These are phyloP conservation scores for Trypanosomatidae sp. DNA, from an alignment of 208 protist species.

Conservation along the genomic window DNA sequence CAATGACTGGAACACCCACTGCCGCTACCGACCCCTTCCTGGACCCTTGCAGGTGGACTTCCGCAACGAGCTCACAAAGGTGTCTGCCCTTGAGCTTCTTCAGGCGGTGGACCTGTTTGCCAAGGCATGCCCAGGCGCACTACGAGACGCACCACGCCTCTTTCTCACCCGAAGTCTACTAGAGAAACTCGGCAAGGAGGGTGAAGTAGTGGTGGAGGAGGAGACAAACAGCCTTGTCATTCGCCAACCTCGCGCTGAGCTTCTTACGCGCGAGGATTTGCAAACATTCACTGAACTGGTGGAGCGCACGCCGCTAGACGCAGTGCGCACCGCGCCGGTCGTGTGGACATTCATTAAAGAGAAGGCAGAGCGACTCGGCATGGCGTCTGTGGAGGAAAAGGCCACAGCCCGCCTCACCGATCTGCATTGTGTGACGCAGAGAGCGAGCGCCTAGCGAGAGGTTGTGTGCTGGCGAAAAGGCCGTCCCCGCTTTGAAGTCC, in stretches of 20 bases:
- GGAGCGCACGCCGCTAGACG: constrained; percentile 38
- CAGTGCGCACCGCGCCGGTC: constrained; percentile 33
- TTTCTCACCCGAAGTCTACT: constrained; percentile 57
- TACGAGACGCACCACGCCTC: constrained; percentile 31
- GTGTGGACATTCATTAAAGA: constrained; percentile 59
- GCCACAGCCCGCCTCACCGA: constrained; percentile 14
- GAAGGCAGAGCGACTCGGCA: constrained; percentile 51
- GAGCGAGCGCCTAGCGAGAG: not conserved
- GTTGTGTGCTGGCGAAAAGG: not conserved
- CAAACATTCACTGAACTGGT: constrained; percentile 41
- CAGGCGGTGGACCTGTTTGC: constrained; percentile 61
- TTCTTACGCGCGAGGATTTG: constrained; percentile 56
- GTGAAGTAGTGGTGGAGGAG: constrained; percentile 55
- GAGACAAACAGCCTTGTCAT: constrained; percentile 32
- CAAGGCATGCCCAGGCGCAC: constrained; percentile 43
- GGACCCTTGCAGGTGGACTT: constrained; percentile 73
- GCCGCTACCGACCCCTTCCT: constrained; percentile 54
- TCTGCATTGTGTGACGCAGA: not conserved
- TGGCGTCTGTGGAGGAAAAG: constrained; percentile 15
- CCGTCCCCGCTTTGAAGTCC: not conserved
- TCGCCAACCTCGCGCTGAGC: constrained; percentile 33
- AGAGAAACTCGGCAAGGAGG: constrained; percentile 50
- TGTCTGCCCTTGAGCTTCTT: constrained; percentile 61
- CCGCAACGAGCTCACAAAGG: constrained; percentile 48
- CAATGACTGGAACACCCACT: constrained; percentile 57